Evolutionary conservation across 345 rosid species (phyloP), one percentile per base, ranked within the genome.

Genomic region (Rhizophora apiculata): DNA sequence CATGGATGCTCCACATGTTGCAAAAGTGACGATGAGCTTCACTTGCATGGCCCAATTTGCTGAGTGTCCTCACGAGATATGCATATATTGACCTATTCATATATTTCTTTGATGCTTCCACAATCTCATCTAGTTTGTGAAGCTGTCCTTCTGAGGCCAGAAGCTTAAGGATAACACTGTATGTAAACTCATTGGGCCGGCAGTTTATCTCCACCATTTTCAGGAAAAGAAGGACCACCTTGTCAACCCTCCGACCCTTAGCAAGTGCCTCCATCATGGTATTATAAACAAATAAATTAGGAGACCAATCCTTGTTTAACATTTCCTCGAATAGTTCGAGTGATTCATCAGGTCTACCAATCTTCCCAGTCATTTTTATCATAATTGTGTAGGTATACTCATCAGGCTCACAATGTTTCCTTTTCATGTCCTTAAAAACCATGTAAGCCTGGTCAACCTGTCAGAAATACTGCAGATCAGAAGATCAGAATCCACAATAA

Each of bases 1-100:
- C 96, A 68, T 88, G 90, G 70, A 81, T 81, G 77, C 69, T 85
- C 98, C 98, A 94, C 96, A 94, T 88, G 79, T 82, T 87, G 79
- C 97, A 87, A 79, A 93, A 93, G 8, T 90, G 68, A 74, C 92
- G 65, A 63, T 94, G 98, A 56, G 93, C 96, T 79, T 94, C 97
- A 74, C 88, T 82, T 20, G 88, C 82, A 72, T 91, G 89, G 30
- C 98, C 97, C 78, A 88, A 70, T 62, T 91, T 82, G 75, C 85
- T 84, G 10, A 91, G 65, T 0, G 91, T 88, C 76, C 86, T 87
- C 20, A 91, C 91, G 61, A 94, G 87, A 75, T 72, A 89, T 1
- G 95, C 87, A 79, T 88, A 91, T 37, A 89, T 87, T n/a, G 88
- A 81, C 75, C 85, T 83, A 71, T 77, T 88, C 90, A 87, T 79